Base-by-base conservation (phyloP, 2,329 filamentous ascomycete species). In the Ceratocystis colombiana region DNA sequence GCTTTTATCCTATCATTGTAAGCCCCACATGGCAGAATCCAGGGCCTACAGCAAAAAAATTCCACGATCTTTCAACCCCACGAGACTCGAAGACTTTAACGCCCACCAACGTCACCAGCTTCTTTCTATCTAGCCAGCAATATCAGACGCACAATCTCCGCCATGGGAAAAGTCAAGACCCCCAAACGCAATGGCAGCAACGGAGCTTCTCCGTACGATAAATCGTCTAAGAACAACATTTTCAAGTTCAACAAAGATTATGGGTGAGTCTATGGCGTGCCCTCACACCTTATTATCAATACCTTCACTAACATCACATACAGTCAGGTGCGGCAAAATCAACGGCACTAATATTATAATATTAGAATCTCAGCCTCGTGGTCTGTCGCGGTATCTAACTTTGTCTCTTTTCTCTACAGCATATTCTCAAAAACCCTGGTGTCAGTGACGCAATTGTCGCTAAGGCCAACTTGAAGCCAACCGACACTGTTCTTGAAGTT, bases 161-260 rank as follows among this genome's bases (percentile, higher is more conserved):
- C 67, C 64, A 85, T 85, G 82, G 81, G 79, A 20, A 85, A 84
- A 73, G 73, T 76, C 57, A 78, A 78, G 68, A 73, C 75, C n/a
- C 72, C 75, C 66, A 84, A 84, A 77, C 81, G 81, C 74, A 77
- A 80, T 70, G 73, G 76, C 73, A 76, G 76, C 73, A 77, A 77
- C 68, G 75, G 77, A 66, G 73, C 74, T 33, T 72, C 72, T 1
- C 76, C 76, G 0, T 80, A 80, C 71, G 78, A 80, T 28, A 75
- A 77, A 65, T 71, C 74, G 8, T 72, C 74, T 67, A 79, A 79
- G 73, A 91, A 96, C 78, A 92, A 89, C 72, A 90, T 96, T 76
- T 97, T 97, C 84, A 96, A 95, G 75, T 96, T 96, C 85, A 96
- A 96, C 80, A 94, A 88, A 71, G 80, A 93, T 75, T 84, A 94